A percentile compares a stretch with the other conserved stretches of the same genome.
Evolutionary conservation across 352 stramenopile species (phyloP).

Genomic region (Phytopythium cucurbitacearum): DNA sequence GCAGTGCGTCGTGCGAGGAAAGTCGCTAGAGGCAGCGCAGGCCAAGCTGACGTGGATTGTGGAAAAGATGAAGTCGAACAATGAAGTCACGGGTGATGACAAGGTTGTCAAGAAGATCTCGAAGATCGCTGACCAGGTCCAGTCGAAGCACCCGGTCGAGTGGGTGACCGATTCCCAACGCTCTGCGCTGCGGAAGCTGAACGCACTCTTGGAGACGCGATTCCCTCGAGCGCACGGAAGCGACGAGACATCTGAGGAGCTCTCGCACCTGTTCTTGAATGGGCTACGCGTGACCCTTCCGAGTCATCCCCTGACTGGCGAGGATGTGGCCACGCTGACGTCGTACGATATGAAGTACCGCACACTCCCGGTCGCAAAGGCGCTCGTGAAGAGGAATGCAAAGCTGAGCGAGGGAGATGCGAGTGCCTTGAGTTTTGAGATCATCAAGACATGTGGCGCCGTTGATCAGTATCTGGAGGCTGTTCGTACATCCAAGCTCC

Average conservation of each 20-base stretch:
- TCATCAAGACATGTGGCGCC: constrained; percentile 75
- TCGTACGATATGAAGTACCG: constrained; percentile 69
- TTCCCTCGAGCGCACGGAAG: constrained; percentile 10
- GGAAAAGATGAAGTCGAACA: constrained; percentile 13
- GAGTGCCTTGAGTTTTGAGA: constrained; percentile 54
- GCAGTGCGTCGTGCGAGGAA: constrained; percentile 48
- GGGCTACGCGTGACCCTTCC: constrained; percentile 58
- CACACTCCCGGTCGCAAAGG: constrained; percentile 62
- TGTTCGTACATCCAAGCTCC: constrained; percentile 29
- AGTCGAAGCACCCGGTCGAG: constrained; percentile 10
- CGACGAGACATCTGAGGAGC: constrained; percentile 9
- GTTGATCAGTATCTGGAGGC: constrained; percentile 72
- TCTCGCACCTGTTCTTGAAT: constrained; percentile 66
- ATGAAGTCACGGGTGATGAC: constrained; percentile 8
- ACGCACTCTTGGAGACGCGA: constrained; percentile 35
- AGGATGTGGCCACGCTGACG: constrained; percentile 62
- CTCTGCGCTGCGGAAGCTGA: constrained; percentile 29
- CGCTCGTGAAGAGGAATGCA: constrained; percentile 57
- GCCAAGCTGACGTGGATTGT: constrained; percentile 48
- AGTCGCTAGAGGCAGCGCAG: constrained; percentile 39
- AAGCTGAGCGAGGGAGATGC: constrained; percentile 45
- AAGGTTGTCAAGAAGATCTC: constrained; percentile 10
- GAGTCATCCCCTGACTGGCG: constrained; percentile 39
- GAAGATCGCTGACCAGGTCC: constrained; percentile 16
- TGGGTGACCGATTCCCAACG: constrained; percentile 23